A percentile compares a stretch with the other conserved stretches of the same genome.
Evolutionary conservation across 2,329 filamentous ascomycete genomes (phyloP).

Genomic region (Pseudocercospora fuligena): DNA sequence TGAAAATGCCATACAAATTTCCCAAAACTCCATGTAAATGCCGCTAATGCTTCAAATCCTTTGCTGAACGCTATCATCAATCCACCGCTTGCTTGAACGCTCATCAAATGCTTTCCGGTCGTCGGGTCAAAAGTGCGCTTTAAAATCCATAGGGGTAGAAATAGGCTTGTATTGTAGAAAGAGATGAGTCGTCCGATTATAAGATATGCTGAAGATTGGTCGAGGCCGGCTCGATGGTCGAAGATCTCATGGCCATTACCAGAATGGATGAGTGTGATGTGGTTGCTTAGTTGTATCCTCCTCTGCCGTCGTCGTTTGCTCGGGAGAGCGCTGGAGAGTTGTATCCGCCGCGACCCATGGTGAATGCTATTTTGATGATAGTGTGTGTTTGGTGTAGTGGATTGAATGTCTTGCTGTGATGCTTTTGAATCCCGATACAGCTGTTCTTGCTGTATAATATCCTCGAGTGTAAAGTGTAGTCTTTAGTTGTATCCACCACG

Average conservation of each 20-base stretch:
- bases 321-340: conserved; percentile 39
- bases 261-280: conserved; percentile 6
- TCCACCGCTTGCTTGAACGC: conserved; percentile 7
- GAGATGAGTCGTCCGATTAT: conserved; percentile 13
- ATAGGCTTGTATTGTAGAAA: background rate
- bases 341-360: conserved; percentile 50
- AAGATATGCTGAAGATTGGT: conserved; percentile 9
- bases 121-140: too few relatives aligned
- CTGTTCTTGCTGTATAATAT: conserved; percentile 3
- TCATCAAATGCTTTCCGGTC: background rate
- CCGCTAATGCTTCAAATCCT: conserved; percentile 8
- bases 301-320: conserved; percentile 5
- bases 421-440: background rate
- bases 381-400: conserved; percentile 16
- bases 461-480: conserved; percentile 12
- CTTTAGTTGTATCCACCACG: conserved; percentile 51
- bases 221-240: conserved; percentile 24
- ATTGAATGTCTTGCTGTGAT: conserved; percentile 15
- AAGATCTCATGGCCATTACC: conserved; percentile 8
- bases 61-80: conserved; percentile 3
- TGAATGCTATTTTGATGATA: conserved; percentile 15
- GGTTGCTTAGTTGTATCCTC: background rate
- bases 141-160: background rate
- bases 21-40: conserved; percentile 12
- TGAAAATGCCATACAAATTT: conserved; percentile 16